Evolutionary conservation across 2,329 filamentous ascomycete species (phyloP).

Genomic region (Macrophomina phaseolina): DNA sequence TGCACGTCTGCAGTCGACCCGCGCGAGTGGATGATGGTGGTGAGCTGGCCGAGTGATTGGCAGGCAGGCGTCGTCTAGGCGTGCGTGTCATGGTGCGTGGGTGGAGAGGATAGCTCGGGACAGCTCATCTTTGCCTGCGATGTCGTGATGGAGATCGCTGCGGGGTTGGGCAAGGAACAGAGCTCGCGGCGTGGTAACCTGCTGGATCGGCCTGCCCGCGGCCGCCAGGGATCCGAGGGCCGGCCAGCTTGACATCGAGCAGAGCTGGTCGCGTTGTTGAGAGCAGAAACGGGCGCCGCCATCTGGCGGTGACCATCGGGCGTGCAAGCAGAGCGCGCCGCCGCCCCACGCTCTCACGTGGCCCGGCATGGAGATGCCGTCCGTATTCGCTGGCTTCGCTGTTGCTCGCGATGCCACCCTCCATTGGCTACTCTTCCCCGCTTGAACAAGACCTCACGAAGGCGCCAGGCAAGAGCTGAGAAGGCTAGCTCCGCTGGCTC

Average conservation of each 20-base stretch:
- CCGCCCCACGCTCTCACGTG: slow-evolving; percentile 12
- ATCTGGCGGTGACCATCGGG: too few species aligned
- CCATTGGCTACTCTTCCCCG: not conserved
- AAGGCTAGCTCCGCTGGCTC: not conserved
- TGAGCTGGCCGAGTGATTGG: slow-evolving; percentile 12
- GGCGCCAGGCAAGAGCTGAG: not conserved
- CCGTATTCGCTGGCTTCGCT: not conserved
- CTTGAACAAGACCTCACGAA: too few species aligned
- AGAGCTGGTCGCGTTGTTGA: not conserved
- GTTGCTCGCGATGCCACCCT: not conserved
- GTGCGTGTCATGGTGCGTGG: slow-evolving; percentile 1
- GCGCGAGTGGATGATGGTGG: slow-evolving; percentile 29
- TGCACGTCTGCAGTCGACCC: not conserved
- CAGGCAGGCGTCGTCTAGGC: not conserved
- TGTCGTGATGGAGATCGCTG: slow-evolving; percentile 24
- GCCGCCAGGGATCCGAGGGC: not conserved
- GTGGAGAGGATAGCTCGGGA: not conserved
- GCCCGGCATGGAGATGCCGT: not conserved
- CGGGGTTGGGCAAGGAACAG: slow-evolving; percentile 17
- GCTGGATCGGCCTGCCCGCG: not conserved
- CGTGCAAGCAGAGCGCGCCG: too few species aligned
- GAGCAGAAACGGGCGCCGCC: not conserved
- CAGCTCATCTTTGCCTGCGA: slow-evolving; percentile 11
- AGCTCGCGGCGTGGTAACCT: not conserved
- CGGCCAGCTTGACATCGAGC: not conserved